phyloP scores from a whole-genome alignment of 306 rosid genomes.

The Mimosa bimucronata region DNA sequence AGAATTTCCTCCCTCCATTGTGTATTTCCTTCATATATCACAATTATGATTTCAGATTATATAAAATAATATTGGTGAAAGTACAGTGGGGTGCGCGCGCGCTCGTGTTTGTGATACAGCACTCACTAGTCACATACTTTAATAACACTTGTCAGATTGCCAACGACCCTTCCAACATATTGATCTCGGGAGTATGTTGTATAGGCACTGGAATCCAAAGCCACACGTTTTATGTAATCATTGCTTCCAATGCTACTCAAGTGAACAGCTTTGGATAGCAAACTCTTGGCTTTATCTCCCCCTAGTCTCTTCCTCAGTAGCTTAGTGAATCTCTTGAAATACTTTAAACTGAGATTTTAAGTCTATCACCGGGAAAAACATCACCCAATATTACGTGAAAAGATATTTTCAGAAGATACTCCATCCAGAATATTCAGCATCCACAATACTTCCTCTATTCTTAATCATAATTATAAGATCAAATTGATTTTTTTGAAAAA shows the following conservation, averaged over 20 bases:
- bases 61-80: background rate
- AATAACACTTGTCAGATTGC: slow-evolving; percentile 39
- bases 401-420: too few species aligned
- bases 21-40: slow-evolving; percentile 46
- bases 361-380: too few species aligned
- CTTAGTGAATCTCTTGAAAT: too few species aligned
- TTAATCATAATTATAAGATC: too few species aligned
- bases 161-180: slow-evolving; percentile 19
- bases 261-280: slow-evolving; percentile 36
- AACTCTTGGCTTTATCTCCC: too few species aligned
- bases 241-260: slow-evolving; percentile 60
- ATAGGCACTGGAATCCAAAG: slow-evolving; percentile 42
- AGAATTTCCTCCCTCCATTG: slow-evolving; percentile 59
- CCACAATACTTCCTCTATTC: too few species aligned
- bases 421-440: too few species aligned
- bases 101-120: background rate
- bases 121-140: background rate
- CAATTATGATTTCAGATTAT: background rate
- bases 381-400: too few species aligned
- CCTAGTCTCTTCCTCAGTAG: too few species aligned
- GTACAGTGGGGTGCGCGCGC: background rate
- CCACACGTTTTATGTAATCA: slow-evolving; percentile 49
- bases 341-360: too few species aligned
- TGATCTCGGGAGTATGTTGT: slow-evolving; percentile 35
- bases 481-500: too few species aligned